Conservation (phyloP, 129 eudicot genomes). For the Tanacetum coccineum region DNA sequence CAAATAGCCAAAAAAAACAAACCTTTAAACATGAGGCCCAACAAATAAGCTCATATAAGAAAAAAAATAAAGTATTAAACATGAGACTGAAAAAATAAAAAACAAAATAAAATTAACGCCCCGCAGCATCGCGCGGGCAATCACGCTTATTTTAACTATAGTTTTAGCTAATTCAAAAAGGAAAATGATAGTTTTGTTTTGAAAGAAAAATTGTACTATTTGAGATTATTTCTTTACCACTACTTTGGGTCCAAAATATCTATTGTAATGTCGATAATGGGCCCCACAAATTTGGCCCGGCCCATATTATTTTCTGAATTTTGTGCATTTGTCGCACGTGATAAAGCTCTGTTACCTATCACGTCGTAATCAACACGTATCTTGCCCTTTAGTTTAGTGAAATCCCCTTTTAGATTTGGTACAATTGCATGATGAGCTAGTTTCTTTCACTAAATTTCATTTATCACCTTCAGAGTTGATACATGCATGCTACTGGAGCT, state of each 20-base stretch:
- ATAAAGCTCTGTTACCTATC: conserved; percentile 5
- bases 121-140: too few relatives aligned
- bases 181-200: conserved; percentile 2
- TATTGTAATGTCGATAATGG: not conserved
- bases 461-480: not conserved
- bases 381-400: not conserved
- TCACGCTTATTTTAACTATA: not conserved
- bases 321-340: conserved; percentile 25
- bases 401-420: not conserved
- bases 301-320: conserved; percentile 1
- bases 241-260: conserved; percentile 13
- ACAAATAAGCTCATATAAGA: too few relatives aligned
- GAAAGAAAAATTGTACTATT: not conserved
- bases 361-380: conserved; percentile 20
- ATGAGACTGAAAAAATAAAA: too few relatives aligned
- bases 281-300: conserved; percentile 8
- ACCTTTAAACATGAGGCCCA: too few relatives aligned
- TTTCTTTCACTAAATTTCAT: not conserved
- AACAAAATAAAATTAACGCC: too few relatives aligned
- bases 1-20: too few relatives aligned
- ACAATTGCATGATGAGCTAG: not conserved
- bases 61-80: too few relatives aligned
- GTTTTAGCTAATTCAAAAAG: not conserved
- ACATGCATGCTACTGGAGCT: too few relatives aligned
- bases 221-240: conserved; percentile 4